Conservation (phyloP, 140 eudicot genomes). For the Stevia rebaudiana region DNA sequence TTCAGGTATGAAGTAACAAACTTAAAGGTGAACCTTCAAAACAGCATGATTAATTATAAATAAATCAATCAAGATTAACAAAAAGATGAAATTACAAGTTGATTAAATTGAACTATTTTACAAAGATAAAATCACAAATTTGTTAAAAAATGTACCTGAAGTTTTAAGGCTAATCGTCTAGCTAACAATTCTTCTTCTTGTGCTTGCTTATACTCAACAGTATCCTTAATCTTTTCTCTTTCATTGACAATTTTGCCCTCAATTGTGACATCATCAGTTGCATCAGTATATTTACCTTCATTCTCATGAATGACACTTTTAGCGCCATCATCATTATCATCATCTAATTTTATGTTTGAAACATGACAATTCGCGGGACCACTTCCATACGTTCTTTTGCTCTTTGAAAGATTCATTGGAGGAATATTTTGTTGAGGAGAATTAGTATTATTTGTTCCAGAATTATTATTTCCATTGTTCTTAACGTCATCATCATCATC, state of each 20-base stretch:
- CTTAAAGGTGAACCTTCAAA: neutral
- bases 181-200: slow-evolving; percentile 60
- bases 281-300: slow-evolving; percentile 5
- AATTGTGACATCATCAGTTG: neutral
- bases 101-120: neutral
- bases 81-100: neutral
- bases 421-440: slow-evolving; percentile 19
- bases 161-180: slow-evolving; percentile 42
- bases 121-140: no score
- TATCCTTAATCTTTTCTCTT: slow-evolving; percentile 63
- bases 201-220: slow-evolving; percentile 65
- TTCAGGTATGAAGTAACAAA: neutral
- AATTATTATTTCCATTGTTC: slow-evolving; percentile 3
- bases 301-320: slow-evolving; percentile 16
- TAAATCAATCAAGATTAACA: neutral
- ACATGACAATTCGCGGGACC: slow-evolving; percentile 32
- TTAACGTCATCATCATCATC: slow-evolving; percentile 48
- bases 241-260: slow-evolving; percentile 24
- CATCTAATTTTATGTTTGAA: slow-evolving; percentile 28
- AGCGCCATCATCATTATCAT: slow-evolving; percentile 32
- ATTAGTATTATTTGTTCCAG: slow-evolving; percentile 16
- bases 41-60: neutral
- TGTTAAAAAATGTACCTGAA: slow-evolving; percentile 41
- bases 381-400: slow-evolving; percentile 54
- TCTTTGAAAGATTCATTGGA: slow-evolving; percentile 54